Evolutionary conservation across 1,284 basidiomycete genomes (phyloP).

Genomic region (Leucoagaricus sp.): DNA sequence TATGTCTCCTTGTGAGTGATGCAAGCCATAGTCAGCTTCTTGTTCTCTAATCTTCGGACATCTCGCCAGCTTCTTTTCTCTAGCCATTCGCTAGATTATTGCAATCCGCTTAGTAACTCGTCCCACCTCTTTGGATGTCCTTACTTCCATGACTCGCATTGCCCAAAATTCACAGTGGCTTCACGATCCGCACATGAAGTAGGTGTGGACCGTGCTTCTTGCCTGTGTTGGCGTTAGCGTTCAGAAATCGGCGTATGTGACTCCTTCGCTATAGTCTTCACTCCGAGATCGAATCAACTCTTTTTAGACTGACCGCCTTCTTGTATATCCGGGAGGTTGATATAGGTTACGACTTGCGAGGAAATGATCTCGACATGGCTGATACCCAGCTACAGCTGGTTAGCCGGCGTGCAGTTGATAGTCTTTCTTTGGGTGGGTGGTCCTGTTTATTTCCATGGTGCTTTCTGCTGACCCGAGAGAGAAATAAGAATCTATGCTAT

Average conservation of each 20-base stretch:
- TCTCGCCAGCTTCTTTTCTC: slow-evolving; percentile 8
- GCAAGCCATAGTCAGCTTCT: neutral
- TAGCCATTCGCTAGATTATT: slow-evolving; percentile 6
- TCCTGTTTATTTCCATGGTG: no score
- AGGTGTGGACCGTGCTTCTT: slow-evolving; percentile 2
- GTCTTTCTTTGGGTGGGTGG: no score
- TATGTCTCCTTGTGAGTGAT: neutral
- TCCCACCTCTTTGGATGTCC: neutral
- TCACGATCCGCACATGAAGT: neutral
- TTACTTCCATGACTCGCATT: neutral
- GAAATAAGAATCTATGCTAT: neutral
- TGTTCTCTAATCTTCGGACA: neutral
- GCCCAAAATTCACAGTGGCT: slow-evolving; percentile 7
- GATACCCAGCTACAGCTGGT: neutral
- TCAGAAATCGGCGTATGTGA: slow-evolving; percentile 6
- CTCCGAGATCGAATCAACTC: neutral
- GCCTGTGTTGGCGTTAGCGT: neutral
- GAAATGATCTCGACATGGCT: slow-evolving; percentile 1
- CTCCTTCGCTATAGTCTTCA: neutral
- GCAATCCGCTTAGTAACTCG: neutral
- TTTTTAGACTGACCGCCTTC: neutral
- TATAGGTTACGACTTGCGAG: neutral
- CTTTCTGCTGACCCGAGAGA: neutral
- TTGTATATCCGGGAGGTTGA: neutral
- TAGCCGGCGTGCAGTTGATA: neutral